Evolutionary conservation across 2,329 filamentous ascomycete genomes (phyloP), one percentile per base, ranked within the genome.

Genomic region (Cladosporium phlei): DNA sequence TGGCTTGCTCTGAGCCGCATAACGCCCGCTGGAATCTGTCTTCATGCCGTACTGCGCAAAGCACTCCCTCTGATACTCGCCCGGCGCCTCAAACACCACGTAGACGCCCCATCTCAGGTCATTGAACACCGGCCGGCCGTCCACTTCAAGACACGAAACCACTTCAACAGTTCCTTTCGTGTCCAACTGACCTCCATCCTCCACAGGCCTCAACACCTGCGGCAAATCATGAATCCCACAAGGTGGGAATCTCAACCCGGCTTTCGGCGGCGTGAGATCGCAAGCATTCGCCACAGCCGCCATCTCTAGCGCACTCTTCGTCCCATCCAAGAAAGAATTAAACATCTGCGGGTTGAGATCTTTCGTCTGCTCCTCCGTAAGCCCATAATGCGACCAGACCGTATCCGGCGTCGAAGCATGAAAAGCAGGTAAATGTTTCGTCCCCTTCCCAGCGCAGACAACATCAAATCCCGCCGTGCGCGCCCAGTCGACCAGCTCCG

Each of bases 291-390:
- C 65, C 0, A 73, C 70, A 10, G 71, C 71, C 4, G 70, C 69
- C 71, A 74, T 74, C 54, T 73, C 70, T 4, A 73, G 56, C 1
- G 69, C 69, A 2, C 65, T 69, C 53, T 73, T 73, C 5, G 71
- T 73, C n/a, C 71, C 71, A 47, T 74, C 69, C 2, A 73, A 59
- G 58, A 72, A 74, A 0, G 66, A 70, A 52, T 73, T 73, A 64
- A 73, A 73, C 67, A 73, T 74, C 37, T 72, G 69, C 4, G 68
- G 66, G 52, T 73, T 73, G 56, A 73, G 69, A 50, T 72, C 69
- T 3, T 63, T 68, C 0, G 58, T 63, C 55, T 73, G 70, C 53
- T 72, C 69, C 25, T 67, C 57, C 0, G 69, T 70, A 52, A 73
- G 71, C 7, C 69, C 70, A 38, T 73, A 73, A 49, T 73, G 60